Evolutionary conservation across 1,284 basidiomycete genomes (phyloP).

Genomic region (Puccinia triticina): DNA sequence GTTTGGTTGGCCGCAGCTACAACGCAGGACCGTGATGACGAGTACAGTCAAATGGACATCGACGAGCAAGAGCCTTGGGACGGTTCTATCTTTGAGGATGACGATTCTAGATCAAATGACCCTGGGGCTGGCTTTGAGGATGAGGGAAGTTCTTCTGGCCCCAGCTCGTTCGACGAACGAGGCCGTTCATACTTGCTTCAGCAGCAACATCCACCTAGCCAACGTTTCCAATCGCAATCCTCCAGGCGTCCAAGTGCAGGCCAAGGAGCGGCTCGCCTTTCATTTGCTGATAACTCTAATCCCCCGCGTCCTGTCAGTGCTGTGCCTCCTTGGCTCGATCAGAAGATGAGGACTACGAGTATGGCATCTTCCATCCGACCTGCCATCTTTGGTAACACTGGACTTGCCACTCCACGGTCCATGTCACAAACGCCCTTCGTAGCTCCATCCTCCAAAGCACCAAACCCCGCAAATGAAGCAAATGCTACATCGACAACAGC

Average conservation of each 20-base stretch:
- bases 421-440: slow-evolving; percentile 30
- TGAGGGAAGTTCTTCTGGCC: slow-evolving; percentile 1
- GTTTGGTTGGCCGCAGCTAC: slow-evolving; percentile 91
- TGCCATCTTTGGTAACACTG: slow-evolving; percentile 76
- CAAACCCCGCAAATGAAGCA: slow-evolving; percentile 34
- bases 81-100: slow-evolving; percentile 63
- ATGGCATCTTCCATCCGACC: slow-evolving; percentile 67
- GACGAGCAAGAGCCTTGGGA: slow-evolving; percentile 62
- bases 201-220: slow-evolving; percentile 57
- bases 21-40: slow-evolving; percentile 70
- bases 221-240: slow-evolving; percentile 58
- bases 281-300: slow-evolving; percentile 1
- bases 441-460: slow-evolving; percentile 20
- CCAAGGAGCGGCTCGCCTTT: slow-evolving; percentile 35
- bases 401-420: slow-evolving; percentile 69
- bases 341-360: slow-evolving; percentile 27
- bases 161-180: slow-evolving; percentile 39
- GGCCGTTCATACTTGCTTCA: slow-evolving; percentile 38
- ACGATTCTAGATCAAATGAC: slow-evolving; percentile 53
- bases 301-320: not conserved
- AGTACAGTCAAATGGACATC: slow-evolving; percentile 66
- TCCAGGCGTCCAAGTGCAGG: slow-evolving; percentile 52
- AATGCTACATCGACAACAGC: slow-evolving; percentile 47
- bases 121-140: slow-evolving; percentile 8
- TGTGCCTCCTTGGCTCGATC: slow-evolving; percentile 30